A percentile compares a stretch with the other conserved stretches of the same genome.
Conservation (phyloP, 208 protist genomes). For the Leishmania amazonensis region DNA sequence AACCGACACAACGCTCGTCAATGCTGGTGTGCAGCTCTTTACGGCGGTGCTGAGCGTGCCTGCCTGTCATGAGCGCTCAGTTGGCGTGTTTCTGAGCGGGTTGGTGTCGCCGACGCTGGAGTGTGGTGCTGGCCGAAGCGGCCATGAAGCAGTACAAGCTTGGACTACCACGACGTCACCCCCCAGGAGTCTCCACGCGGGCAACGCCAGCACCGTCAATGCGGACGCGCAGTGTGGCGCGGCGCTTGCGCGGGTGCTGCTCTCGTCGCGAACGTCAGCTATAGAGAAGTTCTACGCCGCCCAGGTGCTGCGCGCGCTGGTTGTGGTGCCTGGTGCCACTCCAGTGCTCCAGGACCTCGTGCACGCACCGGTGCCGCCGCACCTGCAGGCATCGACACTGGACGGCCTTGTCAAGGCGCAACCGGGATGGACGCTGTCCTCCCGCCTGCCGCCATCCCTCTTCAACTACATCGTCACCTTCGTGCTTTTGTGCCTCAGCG, state of each 20-base stretch:
- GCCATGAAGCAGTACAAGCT: constrained; percentile 3
- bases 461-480: constrained; percentile 59
- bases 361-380: constrained; percentile 12
- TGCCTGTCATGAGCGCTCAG: constrained; percentile 15
- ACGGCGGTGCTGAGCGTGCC: constrained; percentile 37
- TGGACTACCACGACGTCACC: not conserved
- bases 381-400: constrained; percentile 16
- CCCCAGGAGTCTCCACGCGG: not conserved
- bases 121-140: not conserved
- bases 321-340: constrained; percentile 35
- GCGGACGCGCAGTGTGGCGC: constrained; percentile 23
- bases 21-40: constrained; percentile 52
- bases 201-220: not conserved
- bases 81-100: constrained; percentile 22
- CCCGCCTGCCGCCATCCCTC: constrained; percentile 26
- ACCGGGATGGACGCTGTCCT: constrained; percentile 24
- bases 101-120: not conserved
- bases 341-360: constrained; percentile 25
- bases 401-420: constrained; percentile 29
- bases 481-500: constrained; percentile 49
- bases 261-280: constrained; percentile 24
- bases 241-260: constrained; percentile 31
- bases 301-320: constrained; percentile 49
- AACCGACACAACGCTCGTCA: constrained; percentile 55
- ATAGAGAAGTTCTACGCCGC: constrained; percentile 76